Evolutionary conservation across 1,139 yeast genomes (phyloP).

Genomic region (Candida neerlandica): DNA sequence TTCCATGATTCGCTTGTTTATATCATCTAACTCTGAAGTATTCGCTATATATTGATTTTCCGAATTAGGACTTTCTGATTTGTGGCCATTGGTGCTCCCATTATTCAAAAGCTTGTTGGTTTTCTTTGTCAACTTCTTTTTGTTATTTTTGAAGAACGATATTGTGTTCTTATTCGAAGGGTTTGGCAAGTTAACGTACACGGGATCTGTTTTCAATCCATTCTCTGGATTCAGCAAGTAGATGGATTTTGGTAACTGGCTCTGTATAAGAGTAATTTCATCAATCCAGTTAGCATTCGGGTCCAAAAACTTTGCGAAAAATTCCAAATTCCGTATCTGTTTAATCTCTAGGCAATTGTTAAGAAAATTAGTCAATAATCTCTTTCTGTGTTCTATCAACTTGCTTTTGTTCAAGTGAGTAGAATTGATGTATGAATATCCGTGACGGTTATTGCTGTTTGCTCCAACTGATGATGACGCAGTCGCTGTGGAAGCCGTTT

Average conservation of each 20-base stretch:
- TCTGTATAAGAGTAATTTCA: slow-evolving; percentile 43
- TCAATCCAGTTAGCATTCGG: slow-evolving; percentile 81
- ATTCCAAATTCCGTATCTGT: slow-evolving; percentile 58
- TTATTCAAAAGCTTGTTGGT: slow-evolving; percentile 26
- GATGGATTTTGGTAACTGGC: slow-evolving; percentile 46
- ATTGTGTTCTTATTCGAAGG: slow-evolving; percentile 47
- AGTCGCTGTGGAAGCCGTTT: slow-evolving; percentile 1
- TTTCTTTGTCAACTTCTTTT: slow-evolving; percentile 30
- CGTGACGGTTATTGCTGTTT: slow-evolving; percentile 10
- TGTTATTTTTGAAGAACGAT: slow-evolving; percentile 39
- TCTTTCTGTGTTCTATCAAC: slow-evolving; percentile 63
- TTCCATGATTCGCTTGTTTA: slow-evolving; percentile 65
- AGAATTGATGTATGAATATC: slow-evolving; percentile 47
- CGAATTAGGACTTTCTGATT: slow-evolving; percentile 2
- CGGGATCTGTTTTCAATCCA: slow-evolving; percentile 53
- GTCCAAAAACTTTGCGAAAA: slow-evolving; percentile 77
- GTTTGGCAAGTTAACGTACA: slow-evolving; percentile 66
- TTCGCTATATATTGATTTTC: slow-evolving; percentile 23
- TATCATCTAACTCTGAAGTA: slow-evolving; percentile 59
- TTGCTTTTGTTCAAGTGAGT: slow-evolving; percentile 44
- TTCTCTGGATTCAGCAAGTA: slow-evolving; percentile 60
- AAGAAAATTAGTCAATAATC: slow-evolving; percentile 76
- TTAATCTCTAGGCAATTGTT: slow-evolving; percentile 69
- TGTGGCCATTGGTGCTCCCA: slow-evolving; percentile 9
- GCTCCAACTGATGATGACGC: slow-evolving; percentile 9